Evolutionary conservation across 2,329 filamentous ascomycete species (phyloP).

Genomic region (Thielaviopsis musarum): DNA sequence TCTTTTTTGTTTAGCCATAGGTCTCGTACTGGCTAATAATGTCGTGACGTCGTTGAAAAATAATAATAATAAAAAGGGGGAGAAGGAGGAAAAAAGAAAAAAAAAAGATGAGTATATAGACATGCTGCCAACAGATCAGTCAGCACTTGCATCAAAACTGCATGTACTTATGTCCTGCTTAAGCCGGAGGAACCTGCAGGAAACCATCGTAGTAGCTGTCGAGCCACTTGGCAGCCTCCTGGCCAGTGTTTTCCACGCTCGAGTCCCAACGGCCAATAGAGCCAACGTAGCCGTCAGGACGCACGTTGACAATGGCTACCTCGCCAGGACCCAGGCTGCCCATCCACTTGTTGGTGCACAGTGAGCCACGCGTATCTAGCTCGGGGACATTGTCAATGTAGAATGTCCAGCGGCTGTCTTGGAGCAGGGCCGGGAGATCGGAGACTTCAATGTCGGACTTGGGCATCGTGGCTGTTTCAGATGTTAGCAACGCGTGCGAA

Average conservation of each 20-base stretch:
- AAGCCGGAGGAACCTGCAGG: constrained; percentile 28
- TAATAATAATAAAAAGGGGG: not conserved
- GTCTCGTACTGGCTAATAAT: not conserved
- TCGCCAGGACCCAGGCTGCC: constrained; percentile 38
- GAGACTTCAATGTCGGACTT: constrained; percentile 48
- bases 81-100: not conserved
- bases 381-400: constrained; percentile 51
- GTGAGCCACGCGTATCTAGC: constrained; percentile 32
- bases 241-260: constrained; percentile 31
- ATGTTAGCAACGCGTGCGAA: not conserved
- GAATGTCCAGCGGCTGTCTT: constrained; percentile 52
- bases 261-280: constrained; percentile 39
- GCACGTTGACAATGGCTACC: constrained; percentile 48
- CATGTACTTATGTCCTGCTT: not conserved
- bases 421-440: constrained; percentile 43
- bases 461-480: constrained; percentile 33
- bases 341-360: constrained; percentile 54
- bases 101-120: not conserved
- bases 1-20: not conserved
- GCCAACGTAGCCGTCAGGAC: constrained; percentile 60
- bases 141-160: not conserved
- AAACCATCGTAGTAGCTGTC: constrained; percentile 38
- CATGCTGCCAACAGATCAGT: no score
- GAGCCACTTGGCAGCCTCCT: constrained; percentile 36
- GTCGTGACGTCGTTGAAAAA: not conserved